phyloP scores from a whole-genome alignment of 2,329 filamentous ascomycete genomes.

The Scleromitrula shiraiana region DNA sequence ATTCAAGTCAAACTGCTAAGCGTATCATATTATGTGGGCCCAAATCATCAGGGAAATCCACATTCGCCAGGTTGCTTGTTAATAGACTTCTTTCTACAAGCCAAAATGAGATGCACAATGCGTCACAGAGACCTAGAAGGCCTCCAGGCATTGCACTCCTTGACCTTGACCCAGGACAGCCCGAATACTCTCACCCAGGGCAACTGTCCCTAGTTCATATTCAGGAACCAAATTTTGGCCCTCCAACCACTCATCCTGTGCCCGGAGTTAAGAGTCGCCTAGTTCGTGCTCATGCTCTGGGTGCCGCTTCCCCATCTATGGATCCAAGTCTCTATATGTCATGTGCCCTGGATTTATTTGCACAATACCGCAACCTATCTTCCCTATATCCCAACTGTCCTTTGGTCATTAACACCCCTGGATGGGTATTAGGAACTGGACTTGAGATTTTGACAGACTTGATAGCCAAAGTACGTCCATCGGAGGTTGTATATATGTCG shows the following conservation, averaged over 20 bases:
- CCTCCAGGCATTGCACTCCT: conserved; percentile 42
- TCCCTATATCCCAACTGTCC: conserved; percentile 39
- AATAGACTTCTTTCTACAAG: conserved; percentile 50
- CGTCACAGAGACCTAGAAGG: conserved; percentile 1
- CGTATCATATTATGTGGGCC: conserved; percentile 58
- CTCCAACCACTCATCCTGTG: conserved; percentile 56
- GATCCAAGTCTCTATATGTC: conserved; percentile 59
- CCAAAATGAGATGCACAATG: neutral
- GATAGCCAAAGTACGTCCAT: conserved; percentile 44
- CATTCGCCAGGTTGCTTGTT: conserved; percentile 56
- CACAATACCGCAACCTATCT: conserved; percentile 43
- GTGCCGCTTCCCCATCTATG: conserved; percentile 54
- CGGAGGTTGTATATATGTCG: conserved; percentile 62
- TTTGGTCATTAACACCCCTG: conserved; percentile 65
- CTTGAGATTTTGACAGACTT: conserved; percentile 55
- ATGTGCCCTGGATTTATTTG: conserved; percentile 55
- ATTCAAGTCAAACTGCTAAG: conserved; percentile 30
- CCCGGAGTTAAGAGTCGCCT: conserved; percentile 31
- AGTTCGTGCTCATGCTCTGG: conserved; percentile 58
- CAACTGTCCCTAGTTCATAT: conserved; percentile 60
- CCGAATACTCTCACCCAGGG: conserved; percentile 64
- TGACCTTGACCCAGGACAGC: conserved; percentile 71
- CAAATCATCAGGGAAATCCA: conserved; percentile 70
- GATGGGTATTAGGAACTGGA: conserved; percentile 65
- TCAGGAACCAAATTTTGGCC: conserved; percentile 52